Evolutionary conservation across 106 monocot genomes (phyloP).

Genomic region (Ottelia alismoides): DNA sequence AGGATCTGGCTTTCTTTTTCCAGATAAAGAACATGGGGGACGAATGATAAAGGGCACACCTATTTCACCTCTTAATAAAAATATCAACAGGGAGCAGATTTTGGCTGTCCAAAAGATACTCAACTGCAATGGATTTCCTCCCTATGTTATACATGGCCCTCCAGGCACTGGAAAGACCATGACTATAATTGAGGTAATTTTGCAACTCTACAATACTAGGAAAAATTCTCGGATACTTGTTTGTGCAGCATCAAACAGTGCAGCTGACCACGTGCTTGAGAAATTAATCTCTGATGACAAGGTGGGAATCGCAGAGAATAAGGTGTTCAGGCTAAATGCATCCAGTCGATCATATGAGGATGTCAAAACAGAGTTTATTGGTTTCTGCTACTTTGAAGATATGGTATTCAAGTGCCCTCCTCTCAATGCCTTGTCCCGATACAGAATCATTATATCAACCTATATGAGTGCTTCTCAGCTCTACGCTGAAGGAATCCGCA

Average conservation of each 20-base stretch:
- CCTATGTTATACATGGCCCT: slow-evolving; percentile 90
- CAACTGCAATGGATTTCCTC: slow-evolving; percentile 69
- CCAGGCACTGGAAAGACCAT: slow-evolving; percentile 95
- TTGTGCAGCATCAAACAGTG: slow-evolving; percentile 88
- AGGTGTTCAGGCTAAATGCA: slow-evolving; percentile 80
- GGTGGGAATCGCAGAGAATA: slow-evolving; percentile 27
- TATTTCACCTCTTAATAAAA: slow-evolving; percentile 31
- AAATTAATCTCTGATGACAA: slow-evolving; percentile 37
- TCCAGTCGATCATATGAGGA: slow-evolving; percentile 64
- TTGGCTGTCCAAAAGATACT: slow-evolving; percentile 65
- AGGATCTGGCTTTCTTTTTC: slow-evolving; percentile 56
- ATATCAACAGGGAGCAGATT: slow-evolving; percentile 64
- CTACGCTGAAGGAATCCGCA: slow-evolving; percentile 47
- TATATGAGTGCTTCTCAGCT: slow-evolving; percentile 76
- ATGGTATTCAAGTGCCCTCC: slow-evolving; percentile 78
- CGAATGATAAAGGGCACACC: slow-evolving; percentile 22
- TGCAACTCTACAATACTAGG: slow-evolving; percentile 42
- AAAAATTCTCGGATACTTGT: slow-evolving; percentile 53
- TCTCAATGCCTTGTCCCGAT: slow-evolving; percentile 40
- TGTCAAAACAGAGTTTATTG: slow-evolving; percentile 57
- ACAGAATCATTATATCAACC: slow-evolving; percentile 74
- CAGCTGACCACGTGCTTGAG: slow-evolving; percentile 76
- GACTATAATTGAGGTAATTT: slow-evolving; percentile 69
- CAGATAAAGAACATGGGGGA: slow-evolving; percentile 15
- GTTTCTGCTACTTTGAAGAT: slow-evolving; percentile 72